Evolutionary conservation across 176 grass and related monocot species (phyloP).

Genomic region (Thalia dealbata): DNA sequence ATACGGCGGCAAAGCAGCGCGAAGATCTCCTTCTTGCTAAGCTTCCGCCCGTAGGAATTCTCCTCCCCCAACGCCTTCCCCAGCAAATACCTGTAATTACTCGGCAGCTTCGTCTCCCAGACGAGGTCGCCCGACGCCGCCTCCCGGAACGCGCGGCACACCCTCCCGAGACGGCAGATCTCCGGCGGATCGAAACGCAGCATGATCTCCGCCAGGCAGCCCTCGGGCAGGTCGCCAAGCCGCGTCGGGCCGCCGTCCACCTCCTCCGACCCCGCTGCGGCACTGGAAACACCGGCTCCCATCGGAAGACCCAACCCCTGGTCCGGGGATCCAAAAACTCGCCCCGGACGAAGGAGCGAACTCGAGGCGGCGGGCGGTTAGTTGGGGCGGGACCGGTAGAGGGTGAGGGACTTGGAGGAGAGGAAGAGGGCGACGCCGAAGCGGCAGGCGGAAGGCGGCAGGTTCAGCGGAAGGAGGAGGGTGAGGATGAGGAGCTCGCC

Average conservation of each 20-base stretch:
- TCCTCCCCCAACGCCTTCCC: conserved; percentile 22
- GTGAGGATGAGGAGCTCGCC: conserved; percentile 36
- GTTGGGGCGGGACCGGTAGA: conserved; percentile 27
- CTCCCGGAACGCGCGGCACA: conserved; percentile 60
- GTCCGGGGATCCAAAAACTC: neutral
- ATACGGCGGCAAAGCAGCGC: conserved; percentile 56
- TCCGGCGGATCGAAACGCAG: conserved; percentile 65
- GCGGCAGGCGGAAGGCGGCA: conserved; percentile 10
- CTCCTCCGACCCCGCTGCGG: conserved; percentile 3
- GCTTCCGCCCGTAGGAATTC: conserved; percentile 7
- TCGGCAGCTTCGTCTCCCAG: conserved; percentile 85
- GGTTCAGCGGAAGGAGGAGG: conserved; percentile 28
- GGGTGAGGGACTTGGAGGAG: conserved; percentile 76
- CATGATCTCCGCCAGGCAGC: conserved; percentile 85
- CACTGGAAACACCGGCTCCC: conserved; percentile 38
- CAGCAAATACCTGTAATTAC: conserved; percentile 61
- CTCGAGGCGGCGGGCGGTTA: neutral
- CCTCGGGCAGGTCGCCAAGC: conserved; percentile 70
- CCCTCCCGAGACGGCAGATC: conserved; percentile 62
- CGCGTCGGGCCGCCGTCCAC: conserved; percentile 20
- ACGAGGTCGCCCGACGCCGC: conserved; percentile 64
- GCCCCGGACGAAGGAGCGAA: neutral
- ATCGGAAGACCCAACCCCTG: conserved; percentile 17
- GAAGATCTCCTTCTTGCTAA: conserved; percentile 77
- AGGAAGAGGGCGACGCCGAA: conserved; percentile 47